Evolutionary conservation across 148 eudicot genomes (phyloP).

Genomic region (Oxyria digyna): DNA sequence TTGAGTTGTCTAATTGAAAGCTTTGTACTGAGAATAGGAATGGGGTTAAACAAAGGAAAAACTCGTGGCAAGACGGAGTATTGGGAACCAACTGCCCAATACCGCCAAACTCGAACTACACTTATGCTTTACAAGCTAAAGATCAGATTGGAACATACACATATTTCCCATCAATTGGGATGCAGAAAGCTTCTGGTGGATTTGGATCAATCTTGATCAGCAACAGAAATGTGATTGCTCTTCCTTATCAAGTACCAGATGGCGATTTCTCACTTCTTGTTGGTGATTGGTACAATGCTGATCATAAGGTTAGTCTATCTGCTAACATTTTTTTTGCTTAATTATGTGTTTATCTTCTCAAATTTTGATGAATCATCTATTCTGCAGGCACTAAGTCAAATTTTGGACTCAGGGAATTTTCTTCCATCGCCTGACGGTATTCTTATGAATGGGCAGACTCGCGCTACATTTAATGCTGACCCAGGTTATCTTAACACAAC

Average conservation of each 20-base stretch:
- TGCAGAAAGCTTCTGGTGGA: conserved; percentile 85
- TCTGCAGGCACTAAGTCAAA: conserved; percentile 38
- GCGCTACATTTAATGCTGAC: conserved; percentile 40
- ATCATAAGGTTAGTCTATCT: conserved; percentile 42
- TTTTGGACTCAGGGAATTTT: conserved; percentile 58
- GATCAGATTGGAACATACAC: conserved; percentile 93
- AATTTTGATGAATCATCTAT: neutral
- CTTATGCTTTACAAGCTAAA: conserved; percentile 77
- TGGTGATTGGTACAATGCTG: conserved; percentile 75
- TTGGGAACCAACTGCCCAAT: conserved; percentile 89
- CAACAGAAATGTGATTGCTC: conserved; percentile 54
- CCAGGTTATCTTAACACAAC: conserved; percentile 36
- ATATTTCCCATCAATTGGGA: conserved; percentile 73
- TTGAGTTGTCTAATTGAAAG: neutral
- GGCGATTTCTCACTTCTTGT: conserved; percentile 66
- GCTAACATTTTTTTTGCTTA: neutral
- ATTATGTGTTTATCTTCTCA: neutral
- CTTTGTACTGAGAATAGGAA: conserved; percentile 37
- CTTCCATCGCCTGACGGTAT: conserved; percentile 62
- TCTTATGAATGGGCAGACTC: conserved; percentile 64
- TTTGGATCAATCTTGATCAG: conserved; percentile 74
- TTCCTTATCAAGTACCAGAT: conserved; percentile 67
- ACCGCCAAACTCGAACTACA: conserved; percentile 64
- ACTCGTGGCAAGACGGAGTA: conserved; percentile 98
- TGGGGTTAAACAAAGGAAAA: conserved; percentile 95